Percentiles rank a stretch among this genome's conserved stretches.
phyloP scores from a whole-genome alignment of 1,284 basidiomycete species.

The Golubevia sp. region DNA sequence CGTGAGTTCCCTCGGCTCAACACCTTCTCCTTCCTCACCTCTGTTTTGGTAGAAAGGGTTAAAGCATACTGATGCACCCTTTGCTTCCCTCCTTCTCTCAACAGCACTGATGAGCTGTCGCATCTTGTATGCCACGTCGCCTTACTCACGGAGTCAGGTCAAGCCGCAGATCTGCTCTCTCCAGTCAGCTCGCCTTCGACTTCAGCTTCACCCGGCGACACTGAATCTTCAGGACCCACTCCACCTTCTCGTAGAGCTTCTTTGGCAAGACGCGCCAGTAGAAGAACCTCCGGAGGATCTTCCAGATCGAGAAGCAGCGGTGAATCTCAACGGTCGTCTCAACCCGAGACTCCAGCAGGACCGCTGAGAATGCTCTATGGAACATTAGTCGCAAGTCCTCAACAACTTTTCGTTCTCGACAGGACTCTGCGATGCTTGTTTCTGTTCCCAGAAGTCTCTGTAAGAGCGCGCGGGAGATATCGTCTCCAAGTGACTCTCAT shows the following conservation, averaged over 20 bases:
- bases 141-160: constrained; percentile 20
- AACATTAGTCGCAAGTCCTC: constrained; percentile 25
- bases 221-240: background rate
- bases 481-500: constrained; percentile 24
- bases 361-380: constrained; percentile 36
- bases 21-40: background rate
- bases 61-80: background rate
- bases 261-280: constrained; percentile 6
- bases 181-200: background rate
- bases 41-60: too few relatives aligned
- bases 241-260: constrained; percentile 6
- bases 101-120: constrained; percentile 19
- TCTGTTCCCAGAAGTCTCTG: constrained; percentile 40
- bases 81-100: background rate
- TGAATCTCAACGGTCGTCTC: background rate
- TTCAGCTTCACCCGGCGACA: background rate
- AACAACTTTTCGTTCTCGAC: constrained; percentile 9
- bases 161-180: constrained; percentile 19
- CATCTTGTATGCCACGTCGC: constrained; percentile 36
- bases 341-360: background rate
- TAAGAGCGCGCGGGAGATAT: constrained; percentile 29
- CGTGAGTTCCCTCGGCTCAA: background rate
- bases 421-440: constrained; percentile 14
- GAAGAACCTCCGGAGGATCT: constrained; percentile 9
- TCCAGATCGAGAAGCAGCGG: background rate